Evolutionary conservation across 2,329 filamentous ascomycete species (phyloP).

Genomic region (Hypoxylon sp.): DNA sequence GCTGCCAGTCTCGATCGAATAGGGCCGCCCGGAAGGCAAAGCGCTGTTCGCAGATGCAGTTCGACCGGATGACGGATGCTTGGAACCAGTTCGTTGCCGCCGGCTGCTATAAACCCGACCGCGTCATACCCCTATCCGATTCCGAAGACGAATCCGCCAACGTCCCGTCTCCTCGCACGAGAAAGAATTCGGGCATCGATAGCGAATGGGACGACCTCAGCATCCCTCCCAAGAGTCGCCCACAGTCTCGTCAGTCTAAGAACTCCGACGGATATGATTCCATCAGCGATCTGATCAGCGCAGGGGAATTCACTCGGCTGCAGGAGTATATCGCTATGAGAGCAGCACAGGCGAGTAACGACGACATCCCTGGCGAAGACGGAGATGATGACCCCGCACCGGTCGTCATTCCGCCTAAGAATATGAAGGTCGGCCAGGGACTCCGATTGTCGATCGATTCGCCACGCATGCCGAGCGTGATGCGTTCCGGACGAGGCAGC

Average conservation of each 20-base stretch:
- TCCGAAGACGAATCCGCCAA: background rate
- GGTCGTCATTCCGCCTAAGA: conserved; percentile 41
- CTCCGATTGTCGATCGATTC: background rate
- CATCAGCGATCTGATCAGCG: conserved; percentile 39
- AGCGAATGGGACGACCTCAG: conserved; percentile 42
- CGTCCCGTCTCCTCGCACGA: background rate
- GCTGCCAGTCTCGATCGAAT: background rate
- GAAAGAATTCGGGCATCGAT: background rate
- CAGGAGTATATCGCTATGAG: too few relatives aligned
- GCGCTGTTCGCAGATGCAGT: conserved; percentile 10
- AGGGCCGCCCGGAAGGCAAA: too few relatives aligned
- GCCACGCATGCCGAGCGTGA: background rate
- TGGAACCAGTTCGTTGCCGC: conserved; percentile 39
- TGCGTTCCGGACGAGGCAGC: background rate
- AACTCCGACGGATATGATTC: conserved; percentile 33
- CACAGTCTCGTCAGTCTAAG: background rate
- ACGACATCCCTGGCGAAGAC: background rate
- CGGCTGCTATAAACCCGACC: conserved; percentile 14
- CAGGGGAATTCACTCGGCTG: conserved; percentile 42
- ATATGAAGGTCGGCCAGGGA: conserved; percentile 34
- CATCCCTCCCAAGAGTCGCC: conserved; percentile 19
- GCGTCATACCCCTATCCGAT: conserved; percentile 10
- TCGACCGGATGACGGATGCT: conserved; percentile 33
- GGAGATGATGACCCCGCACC: conserved; percentile 25
- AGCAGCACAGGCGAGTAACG: background rate